Evolutionary conservation across 257 asterid genomes (phyloP).

Genomic region (Dorcoceras hygrometricum): DNA sequence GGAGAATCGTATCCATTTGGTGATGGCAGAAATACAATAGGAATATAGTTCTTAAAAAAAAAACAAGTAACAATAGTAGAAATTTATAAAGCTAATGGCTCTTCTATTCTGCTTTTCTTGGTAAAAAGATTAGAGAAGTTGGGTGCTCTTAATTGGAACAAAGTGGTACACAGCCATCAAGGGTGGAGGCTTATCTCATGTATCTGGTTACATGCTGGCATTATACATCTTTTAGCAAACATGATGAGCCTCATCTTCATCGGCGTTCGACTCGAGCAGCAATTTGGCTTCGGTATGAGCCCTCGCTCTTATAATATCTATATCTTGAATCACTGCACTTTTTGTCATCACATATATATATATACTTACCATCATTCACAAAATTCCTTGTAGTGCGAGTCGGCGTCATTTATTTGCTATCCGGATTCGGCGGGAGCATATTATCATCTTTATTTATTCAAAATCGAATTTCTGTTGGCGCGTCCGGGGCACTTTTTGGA

Average conservation of each 20-base stretch:
- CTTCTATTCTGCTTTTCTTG: slow-evolving; percentile 22
- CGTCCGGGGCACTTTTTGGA: slow-evolving; percentile 96
- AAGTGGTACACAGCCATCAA: slow-evolving; percentile 71
- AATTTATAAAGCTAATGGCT: background rate
- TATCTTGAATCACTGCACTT: background rate
- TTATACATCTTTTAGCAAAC: slow-evolving; percentile 73
- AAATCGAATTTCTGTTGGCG: slow-evolving; percentile 70
- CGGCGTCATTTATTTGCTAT: slow-evolving; percentile 61
- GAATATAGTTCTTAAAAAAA: background rate
- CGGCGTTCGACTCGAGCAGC: slow-evolving; percentile 94
- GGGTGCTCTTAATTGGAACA: slow-evolving; percentile 79
- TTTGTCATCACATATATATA: background rate
- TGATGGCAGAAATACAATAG: too few relatives aligned
- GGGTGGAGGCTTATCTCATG: slow-evolving; percentile 88
- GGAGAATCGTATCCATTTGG: background rate
- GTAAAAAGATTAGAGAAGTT: slow-evolving; percentile 55
- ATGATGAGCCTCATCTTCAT: slow-evolving; percentile 72
- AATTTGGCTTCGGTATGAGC: slow-evolving; percentile 76
- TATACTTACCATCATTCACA: background rate
- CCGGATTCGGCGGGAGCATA: slow-evolving; percentile 86
- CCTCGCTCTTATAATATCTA: background rate
- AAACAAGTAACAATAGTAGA: background rate
- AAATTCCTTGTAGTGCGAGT: slow-evolving; percentile 48
- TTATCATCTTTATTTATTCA: slow-evolving; percentile 66
- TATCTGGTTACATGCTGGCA: slow-evolving; percentile 91